Conservation (phyloP, 805 yeast genomes). For the Myxozyma sirexii region DNA sequence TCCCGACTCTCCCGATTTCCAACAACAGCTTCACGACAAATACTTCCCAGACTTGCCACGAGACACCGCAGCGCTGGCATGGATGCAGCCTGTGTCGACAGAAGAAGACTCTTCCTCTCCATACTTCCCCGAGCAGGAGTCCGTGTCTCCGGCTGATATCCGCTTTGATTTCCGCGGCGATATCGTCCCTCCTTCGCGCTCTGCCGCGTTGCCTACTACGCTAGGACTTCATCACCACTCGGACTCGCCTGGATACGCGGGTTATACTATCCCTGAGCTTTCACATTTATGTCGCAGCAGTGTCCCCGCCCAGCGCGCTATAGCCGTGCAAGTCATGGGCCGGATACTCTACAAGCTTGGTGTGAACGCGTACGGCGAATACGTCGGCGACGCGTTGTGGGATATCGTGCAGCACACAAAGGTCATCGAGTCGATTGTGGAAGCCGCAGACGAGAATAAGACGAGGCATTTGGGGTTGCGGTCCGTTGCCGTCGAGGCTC, state of each 20-base stretch:
- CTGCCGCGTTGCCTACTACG: constrained; percentile 53
- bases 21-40: constrained; percentile 75
- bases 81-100: constrained; percentile 77
- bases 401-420: constrained; percentile 64
- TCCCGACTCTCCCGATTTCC: constrained; percentile 75
- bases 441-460: constrained; percentile 61
- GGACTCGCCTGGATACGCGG: constrained; percentile 84
- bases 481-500: constrained; percentile 83
- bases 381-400: constrained; percentile 66
- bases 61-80: constrained; percentile 77
- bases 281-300: constrained; percentile 78
- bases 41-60: constrained; percentile 88
- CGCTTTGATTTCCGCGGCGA: constrained; percentile 89
- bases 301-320: constrained; percentile 80
- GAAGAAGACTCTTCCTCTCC: constrained; percentile 42
- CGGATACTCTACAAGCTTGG: constrained; percentile 82
- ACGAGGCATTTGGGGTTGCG: constrained; percentile 72
- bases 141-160: constrained; percentile 55
- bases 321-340: constrained; percentile 86
- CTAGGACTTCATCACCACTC: constrained; percentile 91
- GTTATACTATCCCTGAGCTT: constrained; percentile 84
- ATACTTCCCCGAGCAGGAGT: constrained; percentile 49
- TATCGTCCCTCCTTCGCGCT: constrained; percentile 61
- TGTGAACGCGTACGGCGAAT: constrained; percentile 48
- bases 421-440: constrained; percentile 65